Percentiles rank a stretch among this genome's conserved stretches.
phyloP scores from a whole-genome alignment of 306 rosid genomes.

The Lathyrus tuberosus region DNA sequence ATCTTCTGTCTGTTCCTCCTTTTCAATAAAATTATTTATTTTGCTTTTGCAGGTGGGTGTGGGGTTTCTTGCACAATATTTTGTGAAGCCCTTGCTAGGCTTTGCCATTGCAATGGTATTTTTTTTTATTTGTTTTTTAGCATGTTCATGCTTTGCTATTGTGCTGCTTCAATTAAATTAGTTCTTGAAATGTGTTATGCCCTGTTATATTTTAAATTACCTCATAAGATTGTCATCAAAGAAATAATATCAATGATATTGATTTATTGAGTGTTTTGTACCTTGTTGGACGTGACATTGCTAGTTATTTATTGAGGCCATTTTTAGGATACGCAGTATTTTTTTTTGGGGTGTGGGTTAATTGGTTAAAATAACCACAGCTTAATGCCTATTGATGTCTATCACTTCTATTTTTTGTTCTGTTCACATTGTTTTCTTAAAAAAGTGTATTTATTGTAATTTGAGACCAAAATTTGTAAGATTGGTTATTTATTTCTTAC shows the following conservation, averaged over 20 bases:
- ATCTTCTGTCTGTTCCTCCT: conserved; percentile 21
- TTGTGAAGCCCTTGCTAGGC: conserved; percentile 86
- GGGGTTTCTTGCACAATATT: conserved; percentile 94
- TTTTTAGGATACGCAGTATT: not conserved
- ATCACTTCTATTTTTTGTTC: conserved; percentile 5
- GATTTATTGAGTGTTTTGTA: conserved; percentile 10
- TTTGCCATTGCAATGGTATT: conserved; percentile 76
- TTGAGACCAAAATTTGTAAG: conserved; percentile 6
- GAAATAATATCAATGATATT: not conserved
- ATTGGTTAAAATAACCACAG: conserved; percentile 10
- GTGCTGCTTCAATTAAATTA: conserved; percentile 15
- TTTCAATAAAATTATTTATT: conserved; percentile 36
- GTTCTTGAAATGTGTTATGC: conserved; percentile 33
- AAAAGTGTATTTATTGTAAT: conserved; percentile 12
- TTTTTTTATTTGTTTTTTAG: conserved; percentile 13
- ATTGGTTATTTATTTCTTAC: conserved; percentile 4
- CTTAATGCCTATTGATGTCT: conserved; percentile 4
- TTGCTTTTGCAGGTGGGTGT: conserved; percentile 81
- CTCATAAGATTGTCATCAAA: conserved; percentile 17
- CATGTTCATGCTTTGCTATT: conserved; percentile 23
- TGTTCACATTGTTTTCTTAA: conserved; percentile 4
- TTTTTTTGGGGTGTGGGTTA: not conserved
- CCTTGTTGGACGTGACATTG: not conserved
- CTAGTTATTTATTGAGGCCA: conserved; percentile 20
- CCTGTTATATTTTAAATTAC: conserved; percentile 14